Conservation (phyloP, 2,329 filamentous ascomycete genomes). For the Paraphoma chrysanthemicola region DNA sequence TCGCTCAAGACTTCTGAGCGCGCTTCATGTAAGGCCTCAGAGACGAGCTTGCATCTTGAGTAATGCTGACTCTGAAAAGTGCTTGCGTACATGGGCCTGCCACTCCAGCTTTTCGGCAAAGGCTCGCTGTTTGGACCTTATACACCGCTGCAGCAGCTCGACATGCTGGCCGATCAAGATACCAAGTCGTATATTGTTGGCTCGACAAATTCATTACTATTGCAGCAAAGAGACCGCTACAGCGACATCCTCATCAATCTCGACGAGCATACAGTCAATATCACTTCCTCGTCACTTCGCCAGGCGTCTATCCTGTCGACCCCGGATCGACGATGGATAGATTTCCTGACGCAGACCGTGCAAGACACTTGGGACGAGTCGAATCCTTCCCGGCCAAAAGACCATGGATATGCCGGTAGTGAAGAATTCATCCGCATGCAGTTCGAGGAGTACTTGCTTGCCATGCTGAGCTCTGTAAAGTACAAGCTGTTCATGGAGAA, state of each 20-base stretch:
- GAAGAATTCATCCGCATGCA: constrained; percentile 97
- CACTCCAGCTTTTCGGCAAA: constrained; percentile 94
- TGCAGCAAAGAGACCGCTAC: constrained; percentile 95
- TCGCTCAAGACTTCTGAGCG: constrained; percentile 91
- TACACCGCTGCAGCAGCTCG: constrained; percentile 93
- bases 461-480: constrained; percentile 85
- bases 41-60: background rate
- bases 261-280: constrained; percentile 84
- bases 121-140: constrained; percentile 96
- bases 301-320: constrained; percentile 78
- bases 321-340: constrained; percentile 94
- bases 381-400: constrained; percentile 89
- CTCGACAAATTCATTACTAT: constrained; percentile 90
- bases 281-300: constrained; percentile 80
- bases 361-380: constrained; percentile 95
- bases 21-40: constrained; percentile 65
- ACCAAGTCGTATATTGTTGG: constrained; percentile 98
- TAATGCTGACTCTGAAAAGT: constrained; percentile 57
- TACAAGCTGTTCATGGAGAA: constrained; percentile 68
- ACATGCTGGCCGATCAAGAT: constrained; percentile 88
- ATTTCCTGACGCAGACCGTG: constrained; percentile 90
- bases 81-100: constrained; percentile 91
- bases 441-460: constrained; percentile 95
- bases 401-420: constrained; percentile 91
- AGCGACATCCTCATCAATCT: constrained; percentile 97